Evolutionary conservation across 2,329 filamentous ascomycete species (phyloP), one percentile per base, ranked within the genome.

Genomic region (Fusarium secorum): DNA sequence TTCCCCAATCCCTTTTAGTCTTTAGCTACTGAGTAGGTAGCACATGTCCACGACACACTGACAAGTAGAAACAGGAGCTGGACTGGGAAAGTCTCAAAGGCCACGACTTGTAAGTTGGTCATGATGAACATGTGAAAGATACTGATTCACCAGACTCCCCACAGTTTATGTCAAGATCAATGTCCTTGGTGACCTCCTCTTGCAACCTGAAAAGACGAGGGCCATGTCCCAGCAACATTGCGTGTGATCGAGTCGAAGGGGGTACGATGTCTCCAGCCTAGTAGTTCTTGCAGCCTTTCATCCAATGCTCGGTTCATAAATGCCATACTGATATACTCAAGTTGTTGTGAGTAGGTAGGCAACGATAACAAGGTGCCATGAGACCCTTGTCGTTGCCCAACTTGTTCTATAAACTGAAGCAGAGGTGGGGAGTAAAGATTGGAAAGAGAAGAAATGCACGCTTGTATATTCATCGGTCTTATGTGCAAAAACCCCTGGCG

Each of bases 401-500:
- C 0, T 9, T 48, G 28, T 24, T 7, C 2, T 5, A 11, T 22
- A 7, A 4, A 22, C 7, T 18, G 28, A 14, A 4, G 1, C 24
- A 20, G 17, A 26, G 17, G 11, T 18, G 11, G 2, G 7, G 7
- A 11, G 44, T 2, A 30, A 30, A 17, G n/a, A 4, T 18, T 20
- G 11, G 7, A 3, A 10, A 64, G 45, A 42, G 4, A 26, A 18
- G 17, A 17, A 46, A 26, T 20, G 22, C 14, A 9, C 17, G 15
- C 26, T 44, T 17, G 24, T 11, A 30, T 17, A 38, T 41, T 5
- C 4, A 5, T 22, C 10, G 7, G 9, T 33, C 13, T 11, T 33
- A 64, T 20, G 54, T 22, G 15, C 64, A 66, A 18, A 38, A 66
- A 1, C 64, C 35, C 17, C 64, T 66, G 5, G 54, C 46, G 5